Base-by-base conservation (phyloP, 139 green algal species). In the Closterium sp. region DNA sequence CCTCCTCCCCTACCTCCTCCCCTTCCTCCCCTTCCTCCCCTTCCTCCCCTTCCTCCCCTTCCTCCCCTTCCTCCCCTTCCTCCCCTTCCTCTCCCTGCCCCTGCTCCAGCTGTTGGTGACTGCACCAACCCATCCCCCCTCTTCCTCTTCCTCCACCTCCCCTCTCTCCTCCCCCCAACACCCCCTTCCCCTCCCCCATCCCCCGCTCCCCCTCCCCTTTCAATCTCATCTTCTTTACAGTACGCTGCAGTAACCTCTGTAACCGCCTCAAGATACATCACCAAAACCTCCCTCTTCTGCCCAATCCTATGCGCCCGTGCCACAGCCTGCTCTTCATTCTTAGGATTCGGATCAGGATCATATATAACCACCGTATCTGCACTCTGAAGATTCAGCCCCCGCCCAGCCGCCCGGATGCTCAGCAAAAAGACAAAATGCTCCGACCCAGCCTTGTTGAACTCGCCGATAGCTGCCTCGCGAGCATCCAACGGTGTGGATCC, bases 291-390 rank as follows among this genome's bases (percentile, higher is more conserved):
- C 13, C 91, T 85, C 28, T 89, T 98, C 96, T 99, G 98, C 0
- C 98, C 98, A 91, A 99, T 99, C 91, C 98, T 96, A 79, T 96
- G 95, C 79, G 95, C 92, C 88, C 98, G 95, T 0, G 98, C 98
- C 70, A 99, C 98, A 85, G 98, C 98, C 94, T 99, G 98, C 96
- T 99, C 98, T 95, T 99, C 98, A 94, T 99, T 99, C 96, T 99
- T 99, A 29, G 98, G 98, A 96, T 99, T 99, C 87, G 97, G 96
- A 91, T 99, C 98, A 0, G 98, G 98, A 96, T 99, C 98, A 92
- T 99, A 99, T 87, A 99, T 97, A 79, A 99, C 95, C 29, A 99
- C 98, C 0, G 97, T 99, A 95, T 99, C 98, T 1, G 97, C 95
- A 9, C 96, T 97, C 97, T 99, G 98, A 94, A 99, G 96, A 95